Base-by-base conservation (phyloP, 169 alveolate species). In the Babesia caballi region DNA sequence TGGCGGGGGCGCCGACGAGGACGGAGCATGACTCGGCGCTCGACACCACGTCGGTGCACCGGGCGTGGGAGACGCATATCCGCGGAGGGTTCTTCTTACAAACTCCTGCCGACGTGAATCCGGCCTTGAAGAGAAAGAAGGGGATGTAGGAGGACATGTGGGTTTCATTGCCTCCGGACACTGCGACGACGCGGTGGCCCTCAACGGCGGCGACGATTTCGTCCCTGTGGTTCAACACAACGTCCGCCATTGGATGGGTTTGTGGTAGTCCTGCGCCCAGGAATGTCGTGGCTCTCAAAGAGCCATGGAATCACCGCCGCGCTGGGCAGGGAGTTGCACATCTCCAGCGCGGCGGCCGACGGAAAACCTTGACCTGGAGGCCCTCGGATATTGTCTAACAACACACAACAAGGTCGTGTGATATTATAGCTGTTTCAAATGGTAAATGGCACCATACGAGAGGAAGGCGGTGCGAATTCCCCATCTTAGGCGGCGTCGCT, bases 191-290 rank as follows among this genome's bases (percentile, higher is more conserved):
- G 51, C 30, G 71, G 72, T 71, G 63, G 19, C 41, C 50, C 46
- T 81, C 88, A 25, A 81, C 77, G 15, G 84, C 73, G 15, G 66
- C 38, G 28, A 81, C 66, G 15, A 81, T 60, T 28, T 70, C 72
- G 36, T 71, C 49, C 61, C 69, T 30, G 38, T 68, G 60, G 52
- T 25, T 25, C 27, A 38, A 28, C 23, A 78, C 42, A 35, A 58
- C 66, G 17, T 46, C 65, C 7, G 71, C 82, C 86, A 78, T 67
- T 17, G 44, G n/a, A n/a, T n/a, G n/a, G n/a, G n/a, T n/a, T n/a
- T n/a, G n/a, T n/a, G n/a, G n/a, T n/a, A n/a, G n/a, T n/a, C n/a
- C n/a, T n/a, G n/a, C n/a, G n/a, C n/a, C n/a, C n/a, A n/a, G n/a
- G n/a, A n/a, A n/a, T n/a, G n/a, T n/a, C n/a, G n/a, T n/a, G n/a